Percentiles rank a stretch among this genome's conserved stretches.
phyloP scores from a whole-genome alignment of 2,329 filamentous ascomycete genomes.

The Torrubiella hemipterigena region DNA sequence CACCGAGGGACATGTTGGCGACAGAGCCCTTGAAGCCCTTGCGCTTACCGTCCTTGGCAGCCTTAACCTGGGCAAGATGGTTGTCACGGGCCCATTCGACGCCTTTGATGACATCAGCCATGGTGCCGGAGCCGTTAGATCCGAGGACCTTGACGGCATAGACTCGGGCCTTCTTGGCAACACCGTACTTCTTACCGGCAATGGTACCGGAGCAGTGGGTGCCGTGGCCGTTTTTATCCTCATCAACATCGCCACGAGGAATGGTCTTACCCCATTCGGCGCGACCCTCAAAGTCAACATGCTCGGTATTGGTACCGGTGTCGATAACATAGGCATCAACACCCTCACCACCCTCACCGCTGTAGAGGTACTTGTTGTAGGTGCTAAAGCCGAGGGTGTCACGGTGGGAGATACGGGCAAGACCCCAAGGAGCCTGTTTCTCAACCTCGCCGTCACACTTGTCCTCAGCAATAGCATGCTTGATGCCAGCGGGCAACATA shows the following conservation, averaged over 20 bases:
- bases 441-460: slow-evolving; percentile 52
- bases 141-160: slow-evolving; percentile 97
- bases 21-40: slow-evolving; percentile 98
- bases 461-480: slow-evolving; percentile 22
- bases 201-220: slow-evolving; percentile 99
- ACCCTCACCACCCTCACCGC: slow-evolving; percentile 82
- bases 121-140: slow-evolving; percentile 94
- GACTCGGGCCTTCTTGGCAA: slow-evolving; percentile 96
- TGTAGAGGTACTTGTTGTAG: slow-evolving; percentile 98
- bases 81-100: slow-evolving; percentile 84
- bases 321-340: slow-evolving; percentile 99
- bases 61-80: slow-evolving; percentile 64
- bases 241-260: slow-evolving; percentile 69
- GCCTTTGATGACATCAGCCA: slow-evolving; percentile 98
- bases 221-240: slow-evolving; percentile 94
- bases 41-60: slow-evolving; percentile 75
- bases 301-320: slow-evolving; percentile 85
- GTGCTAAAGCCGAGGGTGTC: slow-evolving; percentile 74
- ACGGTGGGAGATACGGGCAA: slow-evolving; percentile 95
- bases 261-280: slow-evolving; percentile 97
- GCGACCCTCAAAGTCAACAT: slow-evolving; percentile 95
- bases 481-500: slow-evolving; percentile 38
- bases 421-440: slow-evolving; percentile 95
- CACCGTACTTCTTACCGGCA: slow-evolving; percentile 97
- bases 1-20: slow-evolving; percentile 98